phyloP scores from a whole-genome alignment of 805 yeast genomes.

The Grigorovia humatica region DNA sequence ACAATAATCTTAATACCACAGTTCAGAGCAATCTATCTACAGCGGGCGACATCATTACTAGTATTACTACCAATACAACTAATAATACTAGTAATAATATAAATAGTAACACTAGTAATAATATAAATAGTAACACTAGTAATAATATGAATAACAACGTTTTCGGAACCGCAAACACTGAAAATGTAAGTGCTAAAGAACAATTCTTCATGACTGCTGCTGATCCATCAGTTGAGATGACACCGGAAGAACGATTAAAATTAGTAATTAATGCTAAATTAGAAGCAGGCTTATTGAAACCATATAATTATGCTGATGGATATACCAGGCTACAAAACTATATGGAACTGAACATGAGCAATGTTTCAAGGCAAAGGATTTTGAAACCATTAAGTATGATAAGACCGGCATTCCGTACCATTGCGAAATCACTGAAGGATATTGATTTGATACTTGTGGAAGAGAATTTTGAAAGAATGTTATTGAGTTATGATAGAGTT shows the following conservation, averaged over 20 bases:
- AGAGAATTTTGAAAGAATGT: constrained; percentile 88
- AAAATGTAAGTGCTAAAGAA: constrained; percentile 61
- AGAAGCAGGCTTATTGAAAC: constrained; percentile 86
- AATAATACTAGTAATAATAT: background rate
- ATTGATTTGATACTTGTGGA: constrained; percentile 87
- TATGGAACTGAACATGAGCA: constrained; percentile 90
- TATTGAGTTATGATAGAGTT: constrained; percentile 85
- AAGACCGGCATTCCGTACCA: constrained; percentile 87
- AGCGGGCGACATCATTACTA: background rate
- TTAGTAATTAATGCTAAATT: constrained; percentile 90
- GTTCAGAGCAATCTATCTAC: background rate
- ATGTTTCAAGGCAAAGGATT: constrained; percentile 71
- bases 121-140: constrained; percentile 40
- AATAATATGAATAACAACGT: background rate
- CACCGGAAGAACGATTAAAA: constrained; percentile 86
- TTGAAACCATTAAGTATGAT: constrained; percentile 75
- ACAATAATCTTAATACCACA: background rate
- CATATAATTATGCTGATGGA: constrained; percentile 89
- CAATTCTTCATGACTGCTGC: constrained; percentile 94
- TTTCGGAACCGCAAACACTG: background rate
- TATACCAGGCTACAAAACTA: constrained; percentile 81
- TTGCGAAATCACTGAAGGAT: constrained; percentile 81
- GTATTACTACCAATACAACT: constrained; percentile 53
- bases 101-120: constrained; percentile 30
- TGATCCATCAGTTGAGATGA: constrained; percentile 87